These are phyloP conservation scores for Sequoia sempervirens DNA, from an alignment of 75 land plant genomes.

Conservation along the genomic window DNA sequence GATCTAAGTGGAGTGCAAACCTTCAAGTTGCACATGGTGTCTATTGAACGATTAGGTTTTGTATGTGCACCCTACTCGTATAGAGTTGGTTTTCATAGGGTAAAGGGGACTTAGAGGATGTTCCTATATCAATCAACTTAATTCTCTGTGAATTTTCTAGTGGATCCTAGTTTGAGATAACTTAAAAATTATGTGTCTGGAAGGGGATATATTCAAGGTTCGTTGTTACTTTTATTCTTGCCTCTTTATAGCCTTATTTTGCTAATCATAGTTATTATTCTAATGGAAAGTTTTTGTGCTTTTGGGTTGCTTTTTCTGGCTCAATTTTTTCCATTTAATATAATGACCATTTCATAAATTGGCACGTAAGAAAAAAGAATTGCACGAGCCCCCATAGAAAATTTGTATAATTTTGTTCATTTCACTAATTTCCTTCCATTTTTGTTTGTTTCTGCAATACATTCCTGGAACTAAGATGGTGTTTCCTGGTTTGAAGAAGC, in stretches of 20 bases:
- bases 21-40: background rate
- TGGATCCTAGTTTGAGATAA: background rate
- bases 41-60: background rate
- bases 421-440: background rate
- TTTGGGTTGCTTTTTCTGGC: background rate
- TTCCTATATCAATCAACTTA: background rate
- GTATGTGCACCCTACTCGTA: background rate
- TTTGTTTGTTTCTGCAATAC: slow-evolving; percentile 40
- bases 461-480: slow-evolving; percentile 91
- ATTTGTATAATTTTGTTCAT: background rate
- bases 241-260: background rate
- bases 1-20: background rate
- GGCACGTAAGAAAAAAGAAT: background rate
- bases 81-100: background rate
- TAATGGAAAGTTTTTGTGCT: background rate
- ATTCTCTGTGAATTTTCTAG: no score
- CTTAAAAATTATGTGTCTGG: background rate
- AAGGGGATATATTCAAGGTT: background rate
- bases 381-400: background rate
- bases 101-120: background rate
- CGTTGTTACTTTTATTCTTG: background rate
- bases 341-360: background rate
- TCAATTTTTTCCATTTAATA: background rate
- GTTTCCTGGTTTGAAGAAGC: slow-evolving; percentile 84
- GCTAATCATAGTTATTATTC: background rate